Evolutionary conservation across 2,329 filamentous ascomycete genomes (phyloP).

Genomic region (Rugonectria rugulosa): DNA sequence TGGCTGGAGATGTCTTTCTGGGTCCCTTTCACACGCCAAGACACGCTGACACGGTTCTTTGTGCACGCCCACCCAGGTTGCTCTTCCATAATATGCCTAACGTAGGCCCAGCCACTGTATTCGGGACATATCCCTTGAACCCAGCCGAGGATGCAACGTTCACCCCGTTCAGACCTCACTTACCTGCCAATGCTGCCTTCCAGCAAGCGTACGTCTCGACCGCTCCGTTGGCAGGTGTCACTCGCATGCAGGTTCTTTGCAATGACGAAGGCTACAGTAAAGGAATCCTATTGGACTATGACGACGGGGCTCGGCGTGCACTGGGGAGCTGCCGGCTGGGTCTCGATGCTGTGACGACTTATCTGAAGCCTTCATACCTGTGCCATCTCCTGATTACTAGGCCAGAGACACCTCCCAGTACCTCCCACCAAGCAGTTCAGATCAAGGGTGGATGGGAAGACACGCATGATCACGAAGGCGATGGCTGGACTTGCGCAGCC

Average conservation of each 20-base stretch:
- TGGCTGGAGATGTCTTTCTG: constrained; percentile 11
- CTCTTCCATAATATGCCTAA: constrained; percentile 5
- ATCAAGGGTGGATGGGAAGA: not conserved
- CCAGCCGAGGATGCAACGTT: not conserved
- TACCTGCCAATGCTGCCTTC: not conserved
- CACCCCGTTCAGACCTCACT: not conserved
- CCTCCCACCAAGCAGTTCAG: not conserved
- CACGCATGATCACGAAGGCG: not conserved
- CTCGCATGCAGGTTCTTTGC: not conserved
- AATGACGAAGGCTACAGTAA: not conserved
- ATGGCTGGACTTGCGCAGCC: not conserved
- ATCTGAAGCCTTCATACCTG: not conserved
- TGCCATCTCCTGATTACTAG: not conserved
- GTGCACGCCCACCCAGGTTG: not conserved
- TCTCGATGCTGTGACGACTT: not conserved
- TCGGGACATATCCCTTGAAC: not conserved
- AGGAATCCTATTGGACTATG: constrained; percentile 11
- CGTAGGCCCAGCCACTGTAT: not conserved
- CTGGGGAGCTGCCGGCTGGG: constrained; percentile 9
- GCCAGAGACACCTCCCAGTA: not conserved
- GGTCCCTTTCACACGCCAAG: not conserved
- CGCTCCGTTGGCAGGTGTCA: constrained; percentile 1
- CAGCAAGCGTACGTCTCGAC: not conserved
- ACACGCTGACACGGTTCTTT: not conserved
- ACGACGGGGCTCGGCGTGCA: constrained; percentile 12